phyloP scores from a whole-genome alignment of 257 asterid species.

The Nicotiana knightiana region DNA sequence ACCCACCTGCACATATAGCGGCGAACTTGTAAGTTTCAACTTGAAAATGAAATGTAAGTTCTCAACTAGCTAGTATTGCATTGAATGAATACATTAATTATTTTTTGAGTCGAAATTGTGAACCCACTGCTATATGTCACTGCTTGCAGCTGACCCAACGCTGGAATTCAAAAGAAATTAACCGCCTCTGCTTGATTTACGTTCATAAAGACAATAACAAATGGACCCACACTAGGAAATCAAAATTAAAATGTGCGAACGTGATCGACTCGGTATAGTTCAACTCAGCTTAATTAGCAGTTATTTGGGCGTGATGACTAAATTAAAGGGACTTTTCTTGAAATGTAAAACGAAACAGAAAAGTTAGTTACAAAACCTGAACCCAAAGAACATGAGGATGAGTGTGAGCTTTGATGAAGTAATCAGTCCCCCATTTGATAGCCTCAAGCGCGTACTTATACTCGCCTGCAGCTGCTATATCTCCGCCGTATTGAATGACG shows the following conservation, averaged over 20 bases:
- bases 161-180: neutral
- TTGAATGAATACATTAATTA: no score
- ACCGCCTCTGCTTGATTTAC: neutral
- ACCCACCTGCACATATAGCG: conserved; percentile 39
- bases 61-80: no score
- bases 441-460: conserved; percentile 68
- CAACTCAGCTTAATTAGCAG: neutral
- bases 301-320: conserved; percentile 24
- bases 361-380: conserved; percentile 38
- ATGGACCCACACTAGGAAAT: conserved; percentile 28
- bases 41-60: neutral
- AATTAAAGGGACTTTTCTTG: conserved; percentile 16
- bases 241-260: neutral
- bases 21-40: neutral
- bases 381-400: conserved; percentile 80
- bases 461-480: conserved; percentile 54
- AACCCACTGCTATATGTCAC: neutral
- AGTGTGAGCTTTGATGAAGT: conserved; percentile 83
- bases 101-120: no score
- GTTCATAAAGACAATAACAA: neutral
- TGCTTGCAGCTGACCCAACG: neutral
- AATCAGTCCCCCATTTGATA: conserved; percentile 92
- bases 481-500: conserved; percentile 43
- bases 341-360: no score
- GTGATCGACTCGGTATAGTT: neutral